Conservation (phyloP, 306 rosid species). For the Sicyos baderoa region DNA sequence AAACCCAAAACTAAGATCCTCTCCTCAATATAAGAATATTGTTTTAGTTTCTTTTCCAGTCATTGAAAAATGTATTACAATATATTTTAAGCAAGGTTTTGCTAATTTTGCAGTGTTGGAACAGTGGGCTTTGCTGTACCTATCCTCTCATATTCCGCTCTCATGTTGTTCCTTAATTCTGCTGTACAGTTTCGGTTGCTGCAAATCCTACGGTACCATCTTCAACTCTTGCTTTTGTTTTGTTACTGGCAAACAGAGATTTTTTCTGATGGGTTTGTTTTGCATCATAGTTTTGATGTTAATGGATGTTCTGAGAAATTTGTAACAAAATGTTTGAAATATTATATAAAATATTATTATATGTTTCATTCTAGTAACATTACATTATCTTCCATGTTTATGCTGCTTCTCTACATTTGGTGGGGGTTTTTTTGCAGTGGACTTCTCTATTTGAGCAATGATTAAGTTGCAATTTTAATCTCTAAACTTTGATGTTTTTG, state of each 20-base stretch:
- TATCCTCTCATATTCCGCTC: constrained; percentile 82
- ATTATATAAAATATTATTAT: background rate
- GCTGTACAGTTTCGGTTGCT: constrained; percentile 3
- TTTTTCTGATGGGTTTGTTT: background rate
- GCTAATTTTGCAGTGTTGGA: constrained; percentile 70
- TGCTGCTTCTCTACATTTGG: too few relatives aligned
- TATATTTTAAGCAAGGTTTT: background rate
- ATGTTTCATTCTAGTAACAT: background rate
- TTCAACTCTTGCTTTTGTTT: background rate
- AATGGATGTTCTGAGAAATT: constrained; percentile 1
- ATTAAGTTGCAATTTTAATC: too few relatives aligned
- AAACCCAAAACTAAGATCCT: too few relatives aligned
- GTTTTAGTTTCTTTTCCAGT: background rate
- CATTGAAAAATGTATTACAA: background rate
- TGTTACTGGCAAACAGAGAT: background rate
- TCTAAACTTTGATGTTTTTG: too few relatives aligned
- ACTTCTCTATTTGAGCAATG: too few relatives aligned
- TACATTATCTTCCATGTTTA: background rate
- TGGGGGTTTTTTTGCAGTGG: too few relatives aligned
- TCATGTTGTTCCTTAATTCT: constrained; percentile 41
- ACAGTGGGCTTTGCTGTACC: constrained; percentile 90
- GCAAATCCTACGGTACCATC: constrained; percentile 13
- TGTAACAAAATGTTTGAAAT: constrained; percentile 1
- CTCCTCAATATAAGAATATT: background rate
- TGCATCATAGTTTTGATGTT: constrained; percentile 6